A percentile compares a stretch with the other conserved stretches of the same genome.
phyloP scores from a whole-genome alignment of 805 yeast genomes.

The Starmerella etchellsii region DNA sequence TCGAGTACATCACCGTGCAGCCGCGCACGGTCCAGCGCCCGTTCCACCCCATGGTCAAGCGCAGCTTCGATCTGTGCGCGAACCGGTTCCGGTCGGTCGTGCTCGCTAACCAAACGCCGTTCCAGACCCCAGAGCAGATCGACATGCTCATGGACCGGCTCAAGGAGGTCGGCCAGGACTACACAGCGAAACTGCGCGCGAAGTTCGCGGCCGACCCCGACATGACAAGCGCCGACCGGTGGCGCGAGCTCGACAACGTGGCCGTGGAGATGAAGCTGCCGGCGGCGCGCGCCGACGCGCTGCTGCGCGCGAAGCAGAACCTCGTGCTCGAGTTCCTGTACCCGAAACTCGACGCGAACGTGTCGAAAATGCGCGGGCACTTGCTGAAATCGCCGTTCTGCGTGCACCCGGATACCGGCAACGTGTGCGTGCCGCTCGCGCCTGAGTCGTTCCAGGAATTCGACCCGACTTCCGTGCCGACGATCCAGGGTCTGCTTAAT shows the following conservation, averaged over 20 bases:
- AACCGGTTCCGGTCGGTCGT: conserved; percentile 52
- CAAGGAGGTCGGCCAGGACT: conserved; percentile 24
- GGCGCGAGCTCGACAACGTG: conserved; percentile 52
- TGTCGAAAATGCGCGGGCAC: conserved; percentile 78
- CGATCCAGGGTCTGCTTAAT: conserved; percentile 45
- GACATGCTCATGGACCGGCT: conserved; percentile 47
- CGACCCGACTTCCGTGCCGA: conserved; percentile 72
- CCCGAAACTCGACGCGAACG: conserved; percentile 89
- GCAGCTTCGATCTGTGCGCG: conserved; percentile 59
- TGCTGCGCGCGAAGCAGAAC: conserved; percentile 66
- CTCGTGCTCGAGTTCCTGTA: conserved; percentile 67
- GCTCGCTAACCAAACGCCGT: conserved; percentile 75
- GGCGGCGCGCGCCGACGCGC: conserved; percentile 34
- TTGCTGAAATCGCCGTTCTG: conserved; percentile 93
- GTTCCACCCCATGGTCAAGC: conserved; percentile 67
- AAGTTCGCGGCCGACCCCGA: conserved; percentile 24
- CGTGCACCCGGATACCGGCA: conserved; percentile 91
- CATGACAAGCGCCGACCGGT: conserved; percentile 47
- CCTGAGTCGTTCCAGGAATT: conserved; percentile 36
- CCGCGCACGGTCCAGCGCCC: conserved; percentile 51
- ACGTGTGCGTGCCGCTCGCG: conserved; percentile 74
- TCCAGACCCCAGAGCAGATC: conserved; percentile 24
- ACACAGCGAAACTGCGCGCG: conserved; percentile 40
- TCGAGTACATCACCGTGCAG: conserved; percentile 71
- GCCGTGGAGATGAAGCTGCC: conserved; percentile 26